These are phyloP conservation scores for Acanthamoeba quina DNA, from an alignment of 208 protist species.

Conservation along the genomic window DNA sequence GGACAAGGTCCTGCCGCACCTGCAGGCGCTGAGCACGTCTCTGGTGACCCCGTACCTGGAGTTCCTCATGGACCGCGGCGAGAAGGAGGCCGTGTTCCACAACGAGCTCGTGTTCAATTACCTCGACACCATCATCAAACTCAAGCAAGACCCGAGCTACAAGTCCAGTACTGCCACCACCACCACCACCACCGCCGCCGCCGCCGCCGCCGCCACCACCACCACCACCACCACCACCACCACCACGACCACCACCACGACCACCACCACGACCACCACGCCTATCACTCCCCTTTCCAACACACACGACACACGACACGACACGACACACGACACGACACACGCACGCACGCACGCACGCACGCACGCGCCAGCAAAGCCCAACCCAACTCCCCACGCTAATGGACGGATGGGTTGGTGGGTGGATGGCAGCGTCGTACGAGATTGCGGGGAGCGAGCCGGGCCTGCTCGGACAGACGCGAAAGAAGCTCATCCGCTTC, in stretches of 20 bases:
- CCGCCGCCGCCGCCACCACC: too few species aligned
- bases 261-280: too few species aligned
- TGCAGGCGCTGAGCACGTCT: slow-evolving; percentile 31
- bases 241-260: too few species aligned
- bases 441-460: slow-evolving; percentile 61
- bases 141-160: not conserved
- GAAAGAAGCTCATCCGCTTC: slow-evolving; percentile 81
- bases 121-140: slow-evolving; percentile 42
- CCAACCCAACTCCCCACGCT: not conserved
- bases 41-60: slow-evolving; percentile 80
- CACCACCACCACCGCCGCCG: not conserved
- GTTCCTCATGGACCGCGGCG: slow-evolving; percentile 74
- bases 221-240: too few species aligned
- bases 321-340: too few species aligned
- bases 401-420: not conserved
- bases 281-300: too few species aligned
- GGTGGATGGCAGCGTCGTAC: not conserved
- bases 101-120: slow-evolving; percentile 83
- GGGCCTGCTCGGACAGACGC: slow-evolving; percentile 43
- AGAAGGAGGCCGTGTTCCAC: slow-evolving; percentile 81
- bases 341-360: too few species aligned
- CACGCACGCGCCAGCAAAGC: too few species aligned
- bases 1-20: slow-evolving; percentile 75
- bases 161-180: not conserved
- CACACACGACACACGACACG: too few species aligned